Base-by-base conservation (phyloP, 2,329 filamentous ascomycete species). In the Cytospora leucostoma region DNA sequence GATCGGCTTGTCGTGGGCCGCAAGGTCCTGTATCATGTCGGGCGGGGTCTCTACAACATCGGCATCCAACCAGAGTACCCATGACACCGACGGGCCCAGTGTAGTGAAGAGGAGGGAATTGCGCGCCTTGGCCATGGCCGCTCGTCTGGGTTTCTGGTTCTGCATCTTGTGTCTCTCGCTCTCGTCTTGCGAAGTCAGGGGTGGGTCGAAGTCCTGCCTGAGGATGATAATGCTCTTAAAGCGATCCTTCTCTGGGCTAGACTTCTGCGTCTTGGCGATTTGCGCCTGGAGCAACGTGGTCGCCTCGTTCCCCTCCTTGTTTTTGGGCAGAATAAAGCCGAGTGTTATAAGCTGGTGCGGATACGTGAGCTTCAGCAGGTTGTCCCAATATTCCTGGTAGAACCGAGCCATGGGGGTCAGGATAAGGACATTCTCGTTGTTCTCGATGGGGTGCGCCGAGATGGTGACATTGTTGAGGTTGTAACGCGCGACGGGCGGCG, bases 31-130 rank as follows among this genome's bases (percentile, higher is more conserved):
- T 68, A 99, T 96, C 57, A 99, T 80, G 3, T 87, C 84, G 0
- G 87, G 80, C 0, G 94, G 95, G 5, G 92, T 92, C 78, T 99
- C 95, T 69, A 99, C 74, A 67, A 99, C 90, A 75, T 99, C 95
- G 44, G 88, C 85, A 73, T 99, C 95, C 35, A 99, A 83, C 95
- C 95, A 99, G 32, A 99, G 82, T 38, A 99, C 93, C 95, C 95
- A 99, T 0, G 92, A 95, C 0, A 93, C 97, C 13, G 87, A 84
- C 0, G 93, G 93, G 1, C 94, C 93, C 11, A 99, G 81, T 0
- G 94, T 98, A 10, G 95, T 97, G 79, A 98, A 99, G 34, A 99
- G 84, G 10, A 99, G 84, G 60, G 91, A 96, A 75, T 99, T 99
- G 68, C 95, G 88, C 44, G 95, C 94, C 72, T 92, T 90, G 71